Base-by-base conservation (phyloP, 2,329 filamentous ascomycete genomes). In the Zasmidium citrigriseum region DNA sequence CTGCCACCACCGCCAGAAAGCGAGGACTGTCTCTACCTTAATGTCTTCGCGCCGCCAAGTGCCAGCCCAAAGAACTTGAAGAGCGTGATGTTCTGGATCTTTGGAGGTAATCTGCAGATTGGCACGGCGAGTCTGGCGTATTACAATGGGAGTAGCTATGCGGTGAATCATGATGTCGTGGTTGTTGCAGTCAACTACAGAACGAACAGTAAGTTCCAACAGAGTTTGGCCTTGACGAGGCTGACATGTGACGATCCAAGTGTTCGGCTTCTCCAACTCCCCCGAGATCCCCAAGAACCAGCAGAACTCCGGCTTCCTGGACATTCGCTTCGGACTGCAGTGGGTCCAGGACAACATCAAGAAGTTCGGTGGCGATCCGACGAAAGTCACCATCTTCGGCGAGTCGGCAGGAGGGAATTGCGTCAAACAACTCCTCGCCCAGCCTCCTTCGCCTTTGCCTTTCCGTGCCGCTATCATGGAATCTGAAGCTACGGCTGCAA, bases 321-420 rank as follows among this genome's bases (percentile, higher is more conserved):
- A 73, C 54, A 71, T 73, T 52, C 64, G 70, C 5, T 62, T 70
- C 21, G 71, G 66, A 23, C 56, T 73, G 22, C 63, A 72, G 22
- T 73, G 71, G 72, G 69, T 72, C 2, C 76, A 78, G 60, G 74
- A 80, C 21, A 87, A 87, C 69, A 82, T 86, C 54, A 78, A 59
- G 22, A 61, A 63, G 2, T 73, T 74, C 49, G 71, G 70, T 25
- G 70, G 86, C 1, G 82, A 89, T 66, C 76, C 76, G 2, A 72
- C 74, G 10, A 80, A 83, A 55, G 78, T 65, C 12, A 65, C 63
- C 1, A 41, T 65, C 2, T 64, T 64, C 20, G 63, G 63, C 11
- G 61, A 65, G 46, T 59, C 54, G 3, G 64, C 64, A 16, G 64
- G 64, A n/a, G 64, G 57, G 18, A 55, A 57, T 23, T 55, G 46